Percentiles rank a stretch among this genome's conserved stretches.
Conservation (phyloP, 371 early-diverging fungal species). For the Spraguea lophii region DNA sequence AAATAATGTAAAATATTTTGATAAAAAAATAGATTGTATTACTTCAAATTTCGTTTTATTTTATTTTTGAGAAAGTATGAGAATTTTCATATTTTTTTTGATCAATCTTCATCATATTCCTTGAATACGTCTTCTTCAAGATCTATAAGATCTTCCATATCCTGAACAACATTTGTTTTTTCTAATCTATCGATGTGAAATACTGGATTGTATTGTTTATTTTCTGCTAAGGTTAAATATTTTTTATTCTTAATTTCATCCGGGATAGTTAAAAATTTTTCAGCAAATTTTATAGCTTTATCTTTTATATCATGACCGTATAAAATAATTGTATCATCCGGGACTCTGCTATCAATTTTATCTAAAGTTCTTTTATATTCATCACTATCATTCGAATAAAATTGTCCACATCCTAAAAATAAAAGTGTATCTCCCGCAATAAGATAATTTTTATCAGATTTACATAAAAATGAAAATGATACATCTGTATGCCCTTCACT, state of each 20-base stretch:
- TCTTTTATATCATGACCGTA: conserved; percentile 43
- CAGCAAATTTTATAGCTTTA: conserved; percentile 24
- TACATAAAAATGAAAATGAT: conserved; percentile 25
- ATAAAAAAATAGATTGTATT: no score
- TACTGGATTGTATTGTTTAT: conserved; percentile 24
- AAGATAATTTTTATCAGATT: conserved; percentile 7
- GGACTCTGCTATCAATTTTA: conserved; percentile 6
- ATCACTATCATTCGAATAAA: conserved; percentile 37
- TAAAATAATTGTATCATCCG: conserved; percentile 17
- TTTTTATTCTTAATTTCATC: conserved; percentile 1
- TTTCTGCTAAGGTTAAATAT: conserved; percentile 22
- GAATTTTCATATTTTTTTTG: no score
- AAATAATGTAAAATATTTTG: no score
- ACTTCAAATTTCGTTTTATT: no score
- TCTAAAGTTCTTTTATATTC: conserved; percentile 23
- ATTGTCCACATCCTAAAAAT: conserved; percentile 41
- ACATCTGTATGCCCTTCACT: conserved; percentile 41
- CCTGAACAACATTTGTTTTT: no score
- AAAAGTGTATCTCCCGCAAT: conserved; percentile 42
- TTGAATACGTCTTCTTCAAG: no score
- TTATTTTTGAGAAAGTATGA: no score
- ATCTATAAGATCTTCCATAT: no score
- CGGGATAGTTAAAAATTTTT: neutral
- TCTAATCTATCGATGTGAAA: no score
- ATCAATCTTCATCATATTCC: no score